Conservation (phyloP, 2,329 filamentous ascomycete genomes). For the Coleophoma crateriformis region DNA sequence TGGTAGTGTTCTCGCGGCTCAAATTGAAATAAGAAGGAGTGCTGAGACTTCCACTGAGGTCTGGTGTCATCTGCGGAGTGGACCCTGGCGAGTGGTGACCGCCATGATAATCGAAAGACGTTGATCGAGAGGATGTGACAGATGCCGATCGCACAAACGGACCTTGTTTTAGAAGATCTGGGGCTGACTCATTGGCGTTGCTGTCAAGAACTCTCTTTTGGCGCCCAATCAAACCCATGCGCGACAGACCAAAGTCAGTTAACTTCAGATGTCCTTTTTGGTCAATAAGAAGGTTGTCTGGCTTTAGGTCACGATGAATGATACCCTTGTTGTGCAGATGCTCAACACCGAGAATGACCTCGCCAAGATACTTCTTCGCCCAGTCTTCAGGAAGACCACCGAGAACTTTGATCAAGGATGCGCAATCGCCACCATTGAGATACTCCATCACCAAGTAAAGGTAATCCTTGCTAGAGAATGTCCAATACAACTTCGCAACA, state of each 20-base stretch:
- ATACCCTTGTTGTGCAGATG: constrained; percentile 92
- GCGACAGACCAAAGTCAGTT: constrained; percentile 93
- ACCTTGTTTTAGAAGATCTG: constrained; percentile 87
- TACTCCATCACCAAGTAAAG: constrained; percentile 99
- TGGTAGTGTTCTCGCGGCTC: constrained; percentile 49
- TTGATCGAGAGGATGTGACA: constrained; percentile 82
- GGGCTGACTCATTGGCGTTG: constrained; percentile 73
- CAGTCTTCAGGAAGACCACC: constrained; percentile 92
- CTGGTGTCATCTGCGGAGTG: constrained; percentile 84
- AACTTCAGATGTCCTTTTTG: constrained; percentile 94
- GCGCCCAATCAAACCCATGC: constrained; percentile 93
- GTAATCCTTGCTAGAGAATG: constrained; percentile 98
- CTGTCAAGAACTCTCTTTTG: constrained; percentile 88
- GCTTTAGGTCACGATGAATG: constrained; percentile 94
- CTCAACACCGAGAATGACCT: constrained; percentile 94
- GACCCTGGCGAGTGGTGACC: constrained; percentile 71
- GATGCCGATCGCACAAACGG: constrained; percentile 84
- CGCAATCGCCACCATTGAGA: constrained; percentile 93
- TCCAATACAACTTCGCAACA: constrained; percentile 98
- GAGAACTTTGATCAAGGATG: constrained; percentile 90
- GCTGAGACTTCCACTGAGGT: constrained; percentile 57
- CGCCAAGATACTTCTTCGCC: constrained; percentile 95
- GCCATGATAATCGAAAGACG: constrained; percentile 81
- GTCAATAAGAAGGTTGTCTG: constrained; percentile 95
- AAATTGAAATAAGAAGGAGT: constrained; percentile 94